phyloP scores from a whole-genome alignment of 805 yeast species.

The Hanseniaspora pseudoguilliermondii region DNA sequence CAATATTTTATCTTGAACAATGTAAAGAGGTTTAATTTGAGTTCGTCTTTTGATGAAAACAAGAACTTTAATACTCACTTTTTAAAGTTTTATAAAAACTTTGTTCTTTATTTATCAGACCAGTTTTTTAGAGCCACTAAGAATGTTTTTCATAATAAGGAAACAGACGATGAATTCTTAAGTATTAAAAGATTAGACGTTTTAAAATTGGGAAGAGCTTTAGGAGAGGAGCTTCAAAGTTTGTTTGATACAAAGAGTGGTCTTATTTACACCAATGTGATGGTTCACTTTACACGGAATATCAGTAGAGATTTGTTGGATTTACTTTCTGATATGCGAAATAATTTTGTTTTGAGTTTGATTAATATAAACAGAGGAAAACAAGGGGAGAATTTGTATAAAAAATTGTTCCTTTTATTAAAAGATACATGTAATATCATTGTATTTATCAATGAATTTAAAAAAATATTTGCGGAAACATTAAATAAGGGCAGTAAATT shows the following conservation, averaged over 20 bases:
- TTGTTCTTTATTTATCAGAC: not conserved
- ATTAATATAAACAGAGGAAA: not conserved
- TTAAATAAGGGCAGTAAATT: not conserved
- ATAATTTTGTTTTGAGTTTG: not conserved
- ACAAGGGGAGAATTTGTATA: not conserved
- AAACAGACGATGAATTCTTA: not conserved
- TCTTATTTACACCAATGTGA: not conserved
- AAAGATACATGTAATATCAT: not conserved
- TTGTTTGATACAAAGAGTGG: not conserved
- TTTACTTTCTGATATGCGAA: not conserved
- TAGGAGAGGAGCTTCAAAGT: not conserved
- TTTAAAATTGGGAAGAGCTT: not conserved
- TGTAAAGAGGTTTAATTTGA: not conserved
- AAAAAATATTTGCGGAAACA: not conserved
- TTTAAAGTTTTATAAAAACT: not conserved
- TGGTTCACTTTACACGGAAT: not conserved
- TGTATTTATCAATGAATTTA: not conserved
- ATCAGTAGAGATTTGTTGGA: not conserved
- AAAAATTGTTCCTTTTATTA: not conserved
- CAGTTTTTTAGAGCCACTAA: not conserved
- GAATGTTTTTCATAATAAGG: not conserved
- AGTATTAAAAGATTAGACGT: not conserved
- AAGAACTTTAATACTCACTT: not conserved
- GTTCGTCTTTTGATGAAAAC: not conserved
- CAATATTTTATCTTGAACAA: not conserved